These are phyloP conservation scores for Sphaerostilbella broomeana DNA, from an alignment of 2,329 filamentous ascomycete species.

Conservation along the genomic window DNA sequence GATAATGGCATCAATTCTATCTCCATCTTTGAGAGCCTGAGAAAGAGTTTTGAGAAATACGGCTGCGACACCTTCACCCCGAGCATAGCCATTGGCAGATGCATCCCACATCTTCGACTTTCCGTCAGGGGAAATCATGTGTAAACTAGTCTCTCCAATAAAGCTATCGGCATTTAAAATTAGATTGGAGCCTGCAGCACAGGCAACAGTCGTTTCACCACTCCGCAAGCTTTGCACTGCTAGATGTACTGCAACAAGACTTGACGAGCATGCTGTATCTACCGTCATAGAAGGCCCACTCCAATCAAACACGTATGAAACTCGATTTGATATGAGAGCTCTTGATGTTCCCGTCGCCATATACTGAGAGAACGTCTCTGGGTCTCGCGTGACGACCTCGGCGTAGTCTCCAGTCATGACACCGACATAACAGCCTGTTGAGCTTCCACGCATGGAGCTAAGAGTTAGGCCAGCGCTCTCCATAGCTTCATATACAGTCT, in stretches of 20 bases:
- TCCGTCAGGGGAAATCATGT: slow-evolving; percentile 33
- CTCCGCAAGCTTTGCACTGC: slow-evolving; percentile 27
- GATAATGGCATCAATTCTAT: slow-evolving; percentile 22
- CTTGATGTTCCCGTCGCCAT: slow-evolving; percentile 24
- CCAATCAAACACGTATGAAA: slow-evolving; percentile 19
- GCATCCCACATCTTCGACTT: slow-evolving; percentile 35
- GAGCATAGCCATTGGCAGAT: slow-evolving; percentile 43
- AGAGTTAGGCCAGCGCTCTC: slow-evolving; percentile 28
- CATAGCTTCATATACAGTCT: slow-evolving; percentile 36
- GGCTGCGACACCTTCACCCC: slow-evolving; percentile 45
- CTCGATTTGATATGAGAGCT: slow-evolving; percentile 25
- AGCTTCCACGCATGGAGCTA: slow-evolving; percentile 17
- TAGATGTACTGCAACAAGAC: slow-evolving; percentile 7
- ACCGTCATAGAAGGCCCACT: slow-evolving; percentile 24
- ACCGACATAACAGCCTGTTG: slow-evolving; percentile 23
- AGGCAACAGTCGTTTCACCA: slow-evolving; percentile 24
- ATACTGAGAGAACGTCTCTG: slow-evolving; percentile 11
- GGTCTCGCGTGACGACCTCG: slow-evolving; percentile 12
- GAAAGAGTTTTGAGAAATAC: slow-evolving; percentile 41
- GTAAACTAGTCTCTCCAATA: slow-evolving; percentile 16
- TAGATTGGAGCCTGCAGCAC: slow-evolving; percentile 29
- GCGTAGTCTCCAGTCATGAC: slow-evolving; percentile 18
- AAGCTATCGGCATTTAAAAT: slow-evolving; percentile 20
- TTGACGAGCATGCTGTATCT: slow-evolving; percentile 31
- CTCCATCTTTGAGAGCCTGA: slow-evolving; percentile 32